Conservation (phyloP, 148 eudicot genomes). For the Polygonum maritimum region DNA sequence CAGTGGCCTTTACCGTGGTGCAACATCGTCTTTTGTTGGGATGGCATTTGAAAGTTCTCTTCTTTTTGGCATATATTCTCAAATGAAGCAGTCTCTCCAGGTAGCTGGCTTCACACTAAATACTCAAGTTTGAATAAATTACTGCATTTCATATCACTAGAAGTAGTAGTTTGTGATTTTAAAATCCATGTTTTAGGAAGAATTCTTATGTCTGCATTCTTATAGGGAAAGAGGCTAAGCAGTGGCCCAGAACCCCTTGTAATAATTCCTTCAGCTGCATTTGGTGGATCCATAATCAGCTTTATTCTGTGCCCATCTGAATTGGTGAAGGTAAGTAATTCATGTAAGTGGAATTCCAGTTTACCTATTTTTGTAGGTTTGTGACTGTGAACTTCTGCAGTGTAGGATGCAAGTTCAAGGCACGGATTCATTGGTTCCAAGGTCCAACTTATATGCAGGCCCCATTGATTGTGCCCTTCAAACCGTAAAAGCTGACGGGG, state of each 20-base stretch:
- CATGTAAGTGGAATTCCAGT: slow-evolving; percentile 9
- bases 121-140: not conserved
- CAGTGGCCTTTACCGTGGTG: slow-evolving; percentile 92
- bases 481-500: slow-evolving; percentile 77
- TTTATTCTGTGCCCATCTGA: slow-evolving; percentile 75
- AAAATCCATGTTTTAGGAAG: not conserved
- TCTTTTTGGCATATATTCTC: slow-evolving; percentile 82
- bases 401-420: slow-evolving; percentile 99
- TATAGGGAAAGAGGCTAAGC: slow-evolving; percentile 47
- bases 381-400: slow-evolving; percentile 53
- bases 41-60: slow-evolving; percentile 92
- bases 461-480: slow-evolving; percentile 71
- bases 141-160: not conserved
- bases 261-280: slow-evolving; percentile 76
- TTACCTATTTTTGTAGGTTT: slow-evolving; percentile 8
- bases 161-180: not conserved
- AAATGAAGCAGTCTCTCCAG: slow-evolving; percentile 69
- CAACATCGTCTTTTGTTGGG: slow-evolving; percentile 80
- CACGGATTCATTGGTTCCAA: slow-evolving; percentile 60
- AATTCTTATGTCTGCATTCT: not conserved
- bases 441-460: slow-evolving; percentile 40
- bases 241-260: slow-evolving; percentile 50
- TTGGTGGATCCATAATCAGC: slow-evolving; percentile 71
- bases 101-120: slow-evolving; percentile 21
- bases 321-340: slow-evolving; percentile 58